Base-by-base conservation (phyloP, 2,329 filamentous ascomycete genomes). In the Colletotrichum godetiae region DNA sequence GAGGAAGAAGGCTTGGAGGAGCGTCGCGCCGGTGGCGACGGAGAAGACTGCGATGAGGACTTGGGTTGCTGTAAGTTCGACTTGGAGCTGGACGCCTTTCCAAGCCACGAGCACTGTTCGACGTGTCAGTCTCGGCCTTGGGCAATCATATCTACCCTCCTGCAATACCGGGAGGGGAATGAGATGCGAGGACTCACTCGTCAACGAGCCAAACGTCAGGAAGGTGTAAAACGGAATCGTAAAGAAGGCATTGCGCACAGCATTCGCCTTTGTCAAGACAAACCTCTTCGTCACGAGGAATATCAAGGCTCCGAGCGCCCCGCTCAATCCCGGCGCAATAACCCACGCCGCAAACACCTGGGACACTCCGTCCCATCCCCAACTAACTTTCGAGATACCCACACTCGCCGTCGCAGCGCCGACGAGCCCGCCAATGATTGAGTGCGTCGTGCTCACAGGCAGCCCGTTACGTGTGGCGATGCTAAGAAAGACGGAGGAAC, bases 381-480 rank as follows among this genome's bases (percentile, higher is more conserved):
- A 84, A 67, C 80, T 82, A 37, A 84, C 77, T 57, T 82, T 80
- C 0, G 58, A 27, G 35, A 82, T 80, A 6, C 83, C 83, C 12
- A 84, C 79, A 0, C 81, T 80, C 0, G 82, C 83, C 0, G 80
- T 80, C 3, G 80, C 82, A 0, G 82, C 79, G 12, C 83, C 83
- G 0, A 84, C 78, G 1, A 84, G 52, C 2, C 83, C 83, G 5
- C 82, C 87, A 52, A 88, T 84, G 52, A 88, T 84, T 66, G 85
- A 87, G 77, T 89, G 86, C 0, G 88, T 90, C 2, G 88, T 89
- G 3, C 86, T 88, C 4, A 90, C 86, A 1, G 88, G 88, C 73
- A 89, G 81, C 60, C 87, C 87, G 60, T 86, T 81, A 8, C 83
- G 79, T 2, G 88, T 90, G 1, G 88, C 88, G 59, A 88, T 76